These are phyloP conservation scores for Phytophthora europaea DNA, from an alignment of 352 stramenopile species.

Conservation along the genomic window DNA sequence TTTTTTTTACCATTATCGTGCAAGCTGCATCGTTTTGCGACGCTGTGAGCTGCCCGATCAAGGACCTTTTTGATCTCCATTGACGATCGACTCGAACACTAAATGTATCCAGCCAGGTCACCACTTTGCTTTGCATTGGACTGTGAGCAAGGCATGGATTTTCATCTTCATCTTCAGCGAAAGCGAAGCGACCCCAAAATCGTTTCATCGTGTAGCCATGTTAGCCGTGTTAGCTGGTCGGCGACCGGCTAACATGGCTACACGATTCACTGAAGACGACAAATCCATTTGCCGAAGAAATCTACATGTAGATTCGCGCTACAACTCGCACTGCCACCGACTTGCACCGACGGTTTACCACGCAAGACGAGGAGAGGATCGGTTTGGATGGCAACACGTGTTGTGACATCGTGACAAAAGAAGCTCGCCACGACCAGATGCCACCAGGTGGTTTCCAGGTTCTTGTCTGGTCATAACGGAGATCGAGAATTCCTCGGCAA, in stretches of 20 bases:
- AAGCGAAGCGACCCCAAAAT: too few species aligned
- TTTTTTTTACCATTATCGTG: neutral
- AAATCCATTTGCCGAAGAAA: neutral
- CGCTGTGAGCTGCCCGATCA: neutral
- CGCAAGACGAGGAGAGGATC: slow-evolving; percentile 11
- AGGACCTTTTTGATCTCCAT: neutral
- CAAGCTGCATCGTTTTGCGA: neutral
- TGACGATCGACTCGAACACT: neutral
- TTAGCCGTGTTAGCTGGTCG: too few species aligned
- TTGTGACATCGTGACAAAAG: slow-evolving; percentile 18
- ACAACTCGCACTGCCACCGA: neutral
- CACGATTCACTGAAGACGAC: too few species aligned
- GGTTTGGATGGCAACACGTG: slow-evolving; percentile 8
- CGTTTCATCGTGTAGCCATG: too few species aligned
- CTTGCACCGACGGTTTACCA: slow-evolving; percentile 11
- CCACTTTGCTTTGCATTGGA: neutral
- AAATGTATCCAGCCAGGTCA: neutral
- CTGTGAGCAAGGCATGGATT: neutral
- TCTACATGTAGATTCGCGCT: neutral
- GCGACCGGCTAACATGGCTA: too few species aligned
- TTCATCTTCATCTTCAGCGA: neutral
- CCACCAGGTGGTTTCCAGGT: slow-evolving; percentile 31
- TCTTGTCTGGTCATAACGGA: slow-evolving; percentile 16
- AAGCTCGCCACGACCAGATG: slow-evolving; percentile 21
- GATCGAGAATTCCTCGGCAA: neutral